Evolutionary conservation across 108 stramenopile genomes (phyloP).

Genomic region (Stephanodiscus triporus): DNA sequence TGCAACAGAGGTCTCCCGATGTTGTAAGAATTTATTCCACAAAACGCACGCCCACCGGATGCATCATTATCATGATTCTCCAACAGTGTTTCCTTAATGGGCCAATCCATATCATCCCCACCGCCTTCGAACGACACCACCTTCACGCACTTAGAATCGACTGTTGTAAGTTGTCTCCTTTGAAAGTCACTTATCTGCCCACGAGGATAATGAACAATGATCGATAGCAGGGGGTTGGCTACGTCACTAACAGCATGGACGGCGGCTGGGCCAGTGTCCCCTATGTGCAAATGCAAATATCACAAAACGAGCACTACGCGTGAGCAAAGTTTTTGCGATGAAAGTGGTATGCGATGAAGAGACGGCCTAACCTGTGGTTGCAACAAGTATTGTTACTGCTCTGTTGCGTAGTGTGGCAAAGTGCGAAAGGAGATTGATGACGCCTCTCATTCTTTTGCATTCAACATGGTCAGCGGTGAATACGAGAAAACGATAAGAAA

Average conservation of each 20-base stretch:
- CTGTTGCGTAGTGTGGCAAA: slow-evolving; percentile 63
- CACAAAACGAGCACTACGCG: not conserved
- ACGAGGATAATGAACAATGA: slow-evolving; percentile 84
- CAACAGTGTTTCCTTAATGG: slow-evolving; percentile 74
- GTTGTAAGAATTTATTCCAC: slow-evolving; percentile 89
- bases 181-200: slow-evolving; percentile 89
- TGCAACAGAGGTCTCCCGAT: slow-evolving; percentile 85
- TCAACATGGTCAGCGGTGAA: not conserved
- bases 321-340: not conserved
- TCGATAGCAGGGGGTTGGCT: slow-evolving; percentile 58
- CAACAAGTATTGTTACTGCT: slow-evolving; percentile 67
- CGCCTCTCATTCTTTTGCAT: slow-evolving; percentile 55
- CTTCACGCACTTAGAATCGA: slow-evolving; percentile 52
- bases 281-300: slow-evolving; percentile 45
- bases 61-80: slow-evolving; percentile 19
- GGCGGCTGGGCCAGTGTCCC: slow-evolving; percentile 94
- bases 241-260: slow-evolving; percentile 79
- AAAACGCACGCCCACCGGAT: slow-evolving; percentile 27
- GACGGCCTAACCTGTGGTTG: slow-evolving; percentile 43
- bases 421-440: slow-evolving; percentile 64
- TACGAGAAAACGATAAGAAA: not conserved
- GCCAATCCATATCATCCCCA: slow-evolving; percentile 93
- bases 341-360: not conserved
- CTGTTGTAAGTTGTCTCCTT: slow-evolving; percentile 81
- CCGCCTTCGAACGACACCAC: slow-evolving; percentile 86